Evolutionary conservation across 2,329 filamentous ascomycete species (phyloP).

Genomic region (Ceratocystis alfenasii): DNA sequence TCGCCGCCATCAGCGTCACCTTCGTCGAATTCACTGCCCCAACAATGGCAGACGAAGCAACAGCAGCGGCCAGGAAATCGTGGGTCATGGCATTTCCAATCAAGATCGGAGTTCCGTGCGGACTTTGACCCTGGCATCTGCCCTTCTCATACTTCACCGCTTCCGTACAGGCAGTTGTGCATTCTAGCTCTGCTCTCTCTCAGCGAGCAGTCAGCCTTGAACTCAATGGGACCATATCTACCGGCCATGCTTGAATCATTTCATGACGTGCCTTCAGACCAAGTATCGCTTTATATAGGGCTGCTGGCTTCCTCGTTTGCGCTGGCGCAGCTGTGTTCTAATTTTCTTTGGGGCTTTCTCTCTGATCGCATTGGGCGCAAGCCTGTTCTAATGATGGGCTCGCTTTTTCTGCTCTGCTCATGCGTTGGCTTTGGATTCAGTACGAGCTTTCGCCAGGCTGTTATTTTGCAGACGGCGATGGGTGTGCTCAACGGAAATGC

Average conservation of each 20-base stretch:
- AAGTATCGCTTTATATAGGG: slow-evolving; percentile 80
- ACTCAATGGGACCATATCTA: slow-evolving; percentile 90
- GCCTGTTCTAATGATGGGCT: slow-evolving; percentile 64
- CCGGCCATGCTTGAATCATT: slow-evolving; percentile 85
- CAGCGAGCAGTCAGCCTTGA: slow-evolving; percentile 89
- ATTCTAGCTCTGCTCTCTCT: slow-evolving; percentile 81
- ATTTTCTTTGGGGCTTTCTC: slow-evolving; percentile 51
- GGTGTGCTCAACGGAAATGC: slow-evolving; percentile 91
- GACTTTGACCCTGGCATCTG: background rate
- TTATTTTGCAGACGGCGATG: slow-evolving; percentile 80
- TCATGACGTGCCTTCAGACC: slow-evolving; percentile 57
- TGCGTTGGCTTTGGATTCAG: slow-evolving; percentile 85
- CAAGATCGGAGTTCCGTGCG: background rate
- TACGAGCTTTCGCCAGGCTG: slow-evolving; percentile 66
- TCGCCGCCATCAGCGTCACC: background rate
- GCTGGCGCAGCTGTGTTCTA: slow-evolving; percentile 80
- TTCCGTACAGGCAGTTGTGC: slow-evolving; percentile 71
- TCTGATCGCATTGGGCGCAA: slow-evolving; percentile 59
- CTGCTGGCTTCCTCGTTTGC: slow-evolving; percentile 85
- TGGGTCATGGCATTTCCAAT: background rate
- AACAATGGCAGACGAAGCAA: background rate
- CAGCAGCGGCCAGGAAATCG: background rate
- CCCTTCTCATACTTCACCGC: slow-evolving; percentile 41
- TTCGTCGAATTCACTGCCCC: background rate
- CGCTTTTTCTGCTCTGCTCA: slow-evolving; percentile 66